A percentile compares a stretch with the other conserved stretches of the same genome.
Evolutionary conservation across 2,329 filamentous ascomycete genomes (phyloP).

Genomic region (Epichloe sibirici): DNA sequence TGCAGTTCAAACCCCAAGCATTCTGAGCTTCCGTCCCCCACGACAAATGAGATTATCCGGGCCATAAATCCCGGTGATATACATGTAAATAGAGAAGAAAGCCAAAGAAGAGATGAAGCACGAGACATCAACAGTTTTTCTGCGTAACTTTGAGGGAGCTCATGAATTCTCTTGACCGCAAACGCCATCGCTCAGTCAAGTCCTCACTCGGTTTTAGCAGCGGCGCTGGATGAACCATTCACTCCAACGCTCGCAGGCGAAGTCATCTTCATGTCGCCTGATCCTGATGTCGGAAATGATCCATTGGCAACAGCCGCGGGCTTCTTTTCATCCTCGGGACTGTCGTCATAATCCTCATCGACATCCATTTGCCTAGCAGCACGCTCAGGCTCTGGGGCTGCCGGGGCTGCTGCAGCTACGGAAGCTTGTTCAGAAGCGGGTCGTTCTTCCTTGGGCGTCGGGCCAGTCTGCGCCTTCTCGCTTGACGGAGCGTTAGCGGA

Average conservation of each 20-base stretch:
- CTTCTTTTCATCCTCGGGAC: slow-evolving; percentile 75
- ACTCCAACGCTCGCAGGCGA: slow-evolving; percentile 16
- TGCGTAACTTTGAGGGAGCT: slow-evolving; percentile 14
- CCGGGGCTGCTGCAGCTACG: slow-evolving; percentile 35
- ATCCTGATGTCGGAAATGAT: slow-evolving; percentile 33
- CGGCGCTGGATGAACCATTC: slow-evolving; percentile 24
- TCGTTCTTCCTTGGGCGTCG: slow-evolving; percentile 46
- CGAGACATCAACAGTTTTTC: slow-evolving; percentile 8
- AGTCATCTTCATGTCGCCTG: slow-evolving; percentile 39
- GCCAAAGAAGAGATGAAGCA: slow-evolving; percentile 10
- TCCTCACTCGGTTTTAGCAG: slow-evolving; percentile 33
- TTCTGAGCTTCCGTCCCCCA: neutral
- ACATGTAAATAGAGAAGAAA: slow-evolving; percentile 11
- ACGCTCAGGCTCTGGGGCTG: slow-evolving; percentile 58
- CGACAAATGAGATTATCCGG: slow-evolving; percentile 11
- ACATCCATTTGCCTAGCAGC: slow-evolving; percentile 93
- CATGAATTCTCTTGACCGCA: slow-evolving; percentile 10
- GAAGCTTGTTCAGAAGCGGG: slow-evolving; percentile 28
- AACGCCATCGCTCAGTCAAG: neutral
- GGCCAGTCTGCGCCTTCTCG: slow-evolving; percentile 28
- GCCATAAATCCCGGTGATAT: slow-evolving; percentile 4
- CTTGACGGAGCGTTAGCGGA: slow-evolving; percentile 42
- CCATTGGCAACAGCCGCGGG: slow-evolving; percentile 27
- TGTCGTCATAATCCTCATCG: slow-evolving; percentile 95
- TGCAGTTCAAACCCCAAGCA: neutral